Evolutionary conservation across 148 eudicot genomes (phyloP).

Genomic region (Cornus controversa): DNA sequence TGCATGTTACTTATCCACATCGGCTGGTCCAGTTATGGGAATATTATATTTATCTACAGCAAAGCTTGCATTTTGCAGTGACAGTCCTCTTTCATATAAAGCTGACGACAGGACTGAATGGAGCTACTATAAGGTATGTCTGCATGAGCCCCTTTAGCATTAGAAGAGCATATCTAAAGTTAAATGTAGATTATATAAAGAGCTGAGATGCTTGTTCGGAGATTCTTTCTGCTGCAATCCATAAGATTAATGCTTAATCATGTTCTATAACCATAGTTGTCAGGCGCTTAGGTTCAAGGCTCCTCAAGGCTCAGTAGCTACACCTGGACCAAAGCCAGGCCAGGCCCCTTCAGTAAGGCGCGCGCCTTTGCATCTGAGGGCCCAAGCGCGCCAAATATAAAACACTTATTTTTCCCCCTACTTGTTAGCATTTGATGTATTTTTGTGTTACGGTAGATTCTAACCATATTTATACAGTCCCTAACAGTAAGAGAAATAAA

Average conservation of each 20-base stretch:
- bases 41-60: conserved; percentile 74
- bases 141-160: conserved; percentile 2
- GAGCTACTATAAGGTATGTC: conserved; percentile 91
- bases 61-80: conserved; percentile 93
- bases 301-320: no score
- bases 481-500: no score
- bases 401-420: no score
- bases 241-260: not conserved
- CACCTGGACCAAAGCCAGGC: no score
- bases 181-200: not conserved
- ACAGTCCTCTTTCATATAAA: conserved; percentile 89
- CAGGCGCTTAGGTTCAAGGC: no score
- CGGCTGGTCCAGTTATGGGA: conserved; percentile 98
- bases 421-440: no score
- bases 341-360: no score
- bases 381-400: no score
- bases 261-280: not conserved
- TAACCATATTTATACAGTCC: no score
- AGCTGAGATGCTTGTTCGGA: not conserved
- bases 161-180: not conserved
- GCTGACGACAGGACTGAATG: conserved; percentile 69
- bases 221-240: not conserved
- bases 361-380: no score
- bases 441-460: no score
- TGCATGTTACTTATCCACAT: conserved; percentile 89